A percentile compares a stretch with the other conserved stretches of the same genome.
These are phyloP conservation scores for Stylonectria norvegica DNA, from an alignment of 2,329 filamentous ascomycete species.

Conservation along the genomic window DNA sequence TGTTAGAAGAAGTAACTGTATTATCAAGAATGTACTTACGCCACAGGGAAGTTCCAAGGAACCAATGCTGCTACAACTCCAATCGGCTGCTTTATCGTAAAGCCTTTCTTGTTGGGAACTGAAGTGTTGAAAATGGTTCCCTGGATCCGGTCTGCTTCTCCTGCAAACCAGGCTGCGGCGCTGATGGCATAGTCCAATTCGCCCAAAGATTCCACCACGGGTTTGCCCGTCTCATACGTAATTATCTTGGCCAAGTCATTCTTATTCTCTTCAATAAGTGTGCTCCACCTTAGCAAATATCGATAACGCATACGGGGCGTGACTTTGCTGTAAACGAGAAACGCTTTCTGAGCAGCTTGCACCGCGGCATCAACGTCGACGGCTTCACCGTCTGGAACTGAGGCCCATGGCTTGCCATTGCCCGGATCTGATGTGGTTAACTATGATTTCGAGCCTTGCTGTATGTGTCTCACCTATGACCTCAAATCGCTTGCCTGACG, in stretches of 20 bases:
- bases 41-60: conserved; percentile 57
- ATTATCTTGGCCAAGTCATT: conserved; percentile 39
- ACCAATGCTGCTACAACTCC: conserved; percentile 34
- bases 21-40: too few species aligned
- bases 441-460: too few species aligned
- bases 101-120: conserved; percentile 59
- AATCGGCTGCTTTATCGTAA: conserved; percentile 61
- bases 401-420: conserved; percentile 47
- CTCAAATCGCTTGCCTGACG: conserved; percentile 47
- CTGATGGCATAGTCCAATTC: conserved; percentile 54
- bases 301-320: conserved; percentile 34
- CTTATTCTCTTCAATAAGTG: conserved; percentile 33
- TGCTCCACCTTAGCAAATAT: conserved; percentile 36
- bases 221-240: conserved; percentile 54
- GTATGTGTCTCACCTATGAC: too few species aligned
- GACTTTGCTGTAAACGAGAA: conserved; percentile 37
- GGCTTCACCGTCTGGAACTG: conserved; percentile 45
- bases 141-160: conserved; percentile 39
- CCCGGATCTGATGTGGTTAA: too few species aligned
- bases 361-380: conserved; percentile 39
- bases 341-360: conserved; percentile 33
- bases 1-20: too few species aligned
- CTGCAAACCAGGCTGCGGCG: conserved; percentile 56
- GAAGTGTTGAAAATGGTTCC: conserved; percentile 60
- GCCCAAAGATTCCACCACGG: conserved; percentile 49